Evolutionary conservation across 257 asterid species (phyloP), one percentile per base, ranked within the genome.

Genomic region (Solanum lycopersicoides): DNA sequence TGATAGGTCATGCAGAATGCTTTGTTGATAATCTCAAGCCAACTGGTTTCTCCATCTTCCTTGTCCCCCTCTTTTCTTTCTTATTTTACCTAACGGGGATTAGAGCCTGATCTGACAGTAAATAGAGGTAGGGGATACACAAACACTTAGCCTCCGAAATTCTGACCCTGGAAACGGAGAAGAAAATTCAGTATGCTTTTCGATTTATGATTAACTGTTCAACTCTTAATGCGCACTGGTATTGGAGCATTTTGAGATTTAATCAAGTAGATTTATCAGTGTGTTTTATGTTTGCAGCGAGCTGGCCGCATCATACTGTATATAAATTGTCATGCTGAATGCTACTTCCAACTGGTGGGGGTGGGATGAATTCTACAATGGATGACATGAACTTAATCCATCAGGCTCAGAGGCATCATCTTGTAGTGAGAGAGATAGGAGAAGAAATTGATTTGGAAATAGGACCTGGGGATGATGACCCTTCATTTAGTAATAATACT

Each of bases 381-480:
- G 99, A 96, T 92, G 99, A 97, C 83, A 95, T 95, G 89, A 97
- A 95, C 93, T 92, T 96, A 92, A 92, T 97, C 89, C 98, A 97
- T 88, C 99, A 97, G 90, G 93, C 98, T 82, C 98, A 95, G 88
- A 93, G 98, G 91, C 99, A 97, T 92, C 96, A 93, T 88, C 95
- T 97, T 23, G 98, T 93, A 76, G 96, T 94, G 45, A 91, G 99
- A 84, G 99, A 96, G 86, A 93, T 97, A 28, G 95, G 98, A 47
- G 99, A 97, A 90, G 99, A 93, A 89, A 97, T 97, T 88, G 99
- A 97, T 92, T 91, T 97, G 92, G 99, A 97, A 91, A 95, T 97
- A 73, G 97, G 99, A 50, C 92, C 95, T 9, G 98, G 98, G 82
- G 99, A 95, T 32, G 98, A 97, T 37, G 99, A 95, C 44, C 93